phyloP scores from a whole-genome alignment of 768 basidiomycete genomes.

The Inosperma sp. region DNA sequence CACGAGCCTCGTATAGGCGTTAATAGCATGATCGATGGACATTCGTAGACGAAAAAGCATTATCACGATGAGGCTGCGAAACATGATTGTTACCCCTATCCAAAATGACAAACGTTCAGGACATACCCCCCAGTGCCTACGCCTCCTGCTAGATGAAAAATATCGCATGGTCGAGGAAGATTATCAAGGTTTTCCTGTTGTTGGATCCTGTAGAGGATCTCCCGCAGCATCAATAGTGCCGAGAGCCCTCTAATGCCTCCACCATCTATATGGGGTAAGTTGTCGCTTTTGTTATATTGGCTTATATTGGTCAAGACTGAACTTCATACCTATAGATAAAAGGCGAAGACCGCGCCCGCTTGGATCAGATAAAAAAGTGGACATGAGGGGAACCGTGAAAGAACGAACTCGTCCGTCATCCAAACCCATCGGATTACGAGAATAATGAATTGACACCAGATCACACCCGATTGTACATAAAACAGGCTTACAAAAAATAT shows the following conservation, averaged over 20 bases:
- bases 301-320: no score
- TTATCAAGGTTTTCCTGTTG: not conserved
- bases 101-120: not conserved
- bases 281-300: no score
- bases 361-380: no score
- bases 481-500: no score
- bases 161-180: not conserved
- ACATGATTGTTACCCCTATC: not conserved
- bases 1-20: not conserved
- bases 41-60: constrained; percentile 1
- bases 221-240: not conserved
- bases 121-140: not conserved
- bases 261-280: not conserved
- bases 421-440: no score
- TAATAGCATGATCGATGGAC: not conserved
- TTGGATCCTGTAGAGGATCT: not conserved
- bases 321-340: not conserved
- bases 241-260: not conserved
- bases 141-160: not conserved
- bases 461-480: no score
- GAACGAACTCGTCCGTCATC: no score
- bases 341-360: not conserved
- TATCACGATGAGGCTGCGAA: not conserved
- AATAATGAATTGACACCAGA: no score
- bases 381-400: no score